A percentile compares a stretch with the other conserved stretches of the same genome.
phyloP scores from a whole-genome alignment of 345 rosid species.

The Cardiospermum halicacabum region DNA sequence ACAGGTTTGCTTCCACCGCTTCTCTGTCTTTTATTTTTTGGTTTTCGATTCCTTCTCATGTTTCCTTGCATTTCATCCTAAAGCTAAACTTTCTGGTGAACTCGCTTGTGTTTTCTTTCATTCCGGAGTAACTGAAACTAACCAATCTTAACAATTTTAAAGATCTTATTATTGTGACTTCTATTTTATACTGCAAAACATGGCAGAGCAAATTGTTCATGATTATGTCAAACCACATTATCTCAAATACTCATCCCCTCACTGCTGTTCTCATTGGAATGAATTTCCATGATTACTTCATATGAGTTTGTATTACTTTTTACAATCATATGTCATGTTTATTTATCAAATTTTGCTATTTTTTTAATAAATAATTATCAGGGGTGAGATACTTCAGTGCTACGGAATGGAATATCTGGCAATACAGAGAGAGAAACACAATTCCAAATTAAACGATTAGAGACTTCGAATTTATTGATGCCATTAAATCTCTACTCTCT shows the following conservation, averaged over 20 bases:
- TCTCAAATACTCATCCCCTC: constrained; percentile 63
- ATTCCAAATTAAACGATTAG: constrained; percentile 62
- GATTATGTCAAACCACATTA: constrained; percentile 50
- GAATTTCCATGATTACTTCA: constrained; percentile 93
- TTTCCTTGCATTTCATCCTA: too few relatives aligned
- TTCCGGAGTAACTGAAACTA: too few relatives aligned
- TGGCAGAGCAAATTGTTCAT: constrained; percentile 74
- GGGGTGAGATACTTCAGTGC: constrained; percentile 93
- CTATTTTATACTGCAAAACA: constrained; percentile 52
- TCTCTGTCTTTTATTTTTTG: too few relatives aligned
- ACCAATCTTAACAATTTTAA: too few relatives aligned
- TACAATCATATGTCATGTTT: constrained; percentile 11
- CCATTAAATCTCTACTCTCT: constrained; percentile 56
- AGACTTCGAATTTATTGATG: constrained; percentile 70
- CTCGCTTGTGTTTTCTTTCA: too few relatives aligned
- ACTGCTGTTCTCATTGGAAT: constrained; percentile 73
- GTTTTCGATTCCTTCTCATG: too few relatives aligned
- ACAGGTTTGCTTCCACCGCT: too few relatives aligned
- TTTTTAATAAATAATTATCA: constrained; percentile 10
- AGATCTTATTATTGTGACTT: too few relatives aligned
- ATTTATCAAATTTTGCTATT: not conserved
- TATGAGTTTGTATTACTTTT: too few relatives aligned
- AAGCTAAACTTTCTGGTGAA: too few relatives aligned
- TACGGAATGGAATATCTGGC: constrained; percentile 61
- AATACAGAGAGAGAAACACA: constrained; percentile 51